Conservation (phyloP, 805 yeast species). For the Yamadazyma akitaensis region DNA sequence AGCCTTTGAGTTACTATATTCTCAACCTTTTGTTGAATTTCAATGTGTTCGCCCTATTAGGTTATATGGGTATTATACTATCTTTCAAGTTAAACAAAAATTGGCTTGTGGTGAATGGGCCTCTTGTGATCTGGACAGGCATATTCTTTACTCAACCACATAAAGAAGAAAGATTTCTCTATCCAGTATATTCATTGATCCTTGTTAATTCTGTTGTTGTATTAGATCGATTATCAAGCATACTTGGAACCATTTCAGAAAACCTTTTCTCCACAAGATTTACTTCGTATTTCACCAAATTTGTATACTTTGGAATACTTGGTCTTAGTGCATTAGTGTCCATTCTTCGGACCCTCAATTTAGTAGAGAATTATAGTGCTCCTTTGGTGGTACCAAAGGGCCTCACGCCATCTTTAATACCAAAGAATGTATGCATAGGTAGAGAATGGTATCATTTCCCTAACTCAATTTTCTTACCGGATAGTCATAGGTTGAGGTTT, state of each 20-base stretch:
- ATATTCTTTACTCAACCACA: conserved; percentile 79
- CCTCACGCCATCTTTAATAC: background rate
- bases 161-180: conserved; percentile 88
- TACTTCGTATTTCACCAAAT: background rate
- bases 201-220: conserved; percentile 53
- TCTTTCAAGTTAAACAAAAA: conserved; percentile 12
- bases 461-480: conserved; percentile 75
- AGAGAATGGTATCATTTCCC: conserved; percentile 96
- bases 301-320: background rate
- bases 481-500: conserved; percentile 60
- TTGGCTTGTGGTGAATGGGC: conserved; percentile 28
- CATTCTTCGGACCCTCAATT: conserved; percentile 52
- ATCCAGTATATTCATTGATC: conserved; percentile 76
- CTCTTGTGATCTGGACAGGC: conserved; percentile 61
- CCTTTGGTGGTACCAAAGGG: conserved; percentile 43
- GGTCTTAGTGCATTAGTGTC: conserved; percentile 22
- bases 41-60: conserved; percentile 50
- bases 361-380: conserved; percentile 66
- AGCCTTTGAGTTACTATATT: conserved; percentile 70
- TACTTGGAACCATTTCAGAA: background rate
- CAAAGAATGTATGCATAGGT: conserved; percentile 67
- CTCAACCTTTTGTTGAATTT: conserved; percentile 72
- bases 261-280: background rate
- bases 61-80: conserved; percentile 33
- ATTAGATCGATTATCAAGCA: background rate